Evolutionary conservation across 2,329 filamentous ascomycete genomes (phyloP).

Genomic region (Fulvia fulva): DNA sequence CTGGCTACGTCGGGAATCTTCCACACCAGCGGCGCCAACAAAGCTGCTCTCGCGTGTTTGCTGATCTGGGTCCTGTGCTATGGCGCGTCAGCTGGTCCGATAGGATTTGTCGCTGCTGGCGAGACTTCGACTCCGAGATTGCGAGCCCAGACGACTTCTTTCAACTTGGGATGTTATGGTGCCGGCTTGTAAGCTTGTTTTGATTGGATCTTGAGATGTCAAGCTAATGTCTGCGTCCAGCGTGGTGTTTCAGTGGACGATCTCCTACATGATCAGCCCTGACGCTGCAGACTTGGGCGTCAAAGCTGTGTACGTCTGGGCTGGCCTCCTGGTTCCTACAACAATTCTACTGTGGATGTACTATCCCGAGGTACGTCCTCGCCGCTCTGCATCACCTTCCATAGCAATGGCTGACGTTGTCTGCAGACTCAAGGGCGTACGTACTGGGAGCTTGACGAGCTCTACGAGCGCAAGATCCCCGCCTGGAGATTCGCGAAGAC

Average conservation of each 20-base stretch:
- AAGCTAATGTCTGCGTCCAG: not conserved
- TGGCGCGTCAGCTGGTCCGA: constrained; percentile 17
- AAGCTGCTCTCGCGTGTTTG: constrained; percentile 16
- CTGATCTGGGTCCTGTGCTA: constrained; percentile 19
- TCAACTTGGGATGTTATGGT: constrained; percentile 1
- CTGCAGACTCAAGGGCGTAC: constrained; percentile 13
- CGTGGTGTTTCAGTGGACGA: not conserved
- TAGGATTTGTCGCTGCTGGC: constrained; percentile 14
- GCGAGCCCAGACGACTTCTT: constrained; percentile 12
- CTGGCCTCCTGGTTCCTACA: constrained; percentile 7
- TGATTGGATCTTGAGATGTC: not conserved
- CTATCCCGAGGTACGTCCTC: constrained; percentile 14
- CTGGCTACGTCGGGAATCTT: constrained; percentile 13
- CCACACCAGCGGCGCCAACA: constrained; percentile 4
- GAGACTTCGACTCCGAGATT: constrained; percentile 16
- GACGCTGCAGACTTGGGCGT: constrained; percentile 16
- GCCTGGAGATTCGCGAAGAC: constrained; percentile 20
- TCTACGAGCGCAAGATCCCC: constrained; percentile 20
- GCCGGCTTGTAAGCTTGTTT: constrained; percentile 13
- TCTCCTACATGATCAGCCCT: constrained; percentile 16
- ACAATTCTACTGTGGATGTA: constrained; percentile 15
- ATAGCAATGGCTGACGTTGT: not conserved
- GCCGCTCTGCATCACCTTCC: not conserved
- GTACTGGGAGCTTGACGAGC: constrained; percentile 21
- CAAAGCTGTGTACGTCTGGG: constrained; percentile 18